phyloP scores from a whole-genome alignment of 1,139 yeast genomes.

The Pichia sp. region DNA sequence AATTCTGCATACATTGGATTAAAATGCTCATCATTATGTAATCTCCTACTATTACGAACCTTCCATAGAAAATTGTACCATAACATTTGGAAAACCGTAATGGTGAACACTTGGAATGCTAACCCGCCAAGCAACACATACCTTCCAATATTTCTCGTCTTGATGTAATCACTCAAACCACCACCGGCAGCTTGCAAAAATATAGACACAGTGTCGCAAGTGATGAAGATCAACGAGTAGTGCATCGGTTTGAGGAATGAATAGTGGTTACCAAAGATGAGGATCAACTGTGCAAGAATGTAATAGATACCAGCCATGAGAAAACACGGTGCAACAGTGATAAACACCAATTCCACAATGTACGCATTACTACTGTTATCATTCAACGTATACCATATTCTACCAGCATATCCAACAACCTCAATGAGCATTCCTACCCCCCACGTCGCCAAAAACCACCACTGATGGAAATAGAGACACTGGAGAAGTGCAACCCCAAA shows the following conservation, averaged over 20 bases:
- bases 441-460: constrained; percentile 72
- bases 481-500: not conserved
- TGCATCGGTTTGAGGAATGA: constrained; percentile 70
- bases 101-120: constrained; percentile 72
- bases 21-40: constrained; percentile 27
- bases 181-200: constrained; percentile 82
- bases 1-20: constrained; percentile 42
- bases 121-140: constrained; percentile 79
- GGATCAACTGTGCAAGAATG: constrained; percentile 68
- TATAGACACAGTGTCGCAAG: constrained; percentile 44
- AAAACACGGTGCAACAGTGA: constrained; percentile 86
- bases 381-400: constrained; percentile 46
- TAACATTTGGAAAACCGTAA: constrained; percentile 59
- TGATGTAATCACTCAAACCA: constrained; percentile 52
- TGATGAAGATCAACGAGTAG: constrained; percentile 57
- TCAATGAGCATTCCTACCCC: constrained; percentile 62
- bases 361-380: constrained; percentile 42
- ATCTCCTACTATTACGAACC: constrained; percentile 37
- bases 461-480: constrained; percentile 48
- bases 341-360: constrained; percentile 62
- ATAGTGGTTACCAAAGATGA: constrained; percentile 62
- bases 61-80: constrained; percentile 54
- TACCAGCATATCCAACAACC: constrained; percentile 66
- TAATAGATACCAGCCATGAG: constrained; percentile 87
- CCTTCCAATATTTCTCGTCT: constrained; percentile 45